Evolutionary conservation across 2,329 filamentous ascomycete genomes (phyloP).

Genomic region (Pezicula neosporulosa): DNA sequence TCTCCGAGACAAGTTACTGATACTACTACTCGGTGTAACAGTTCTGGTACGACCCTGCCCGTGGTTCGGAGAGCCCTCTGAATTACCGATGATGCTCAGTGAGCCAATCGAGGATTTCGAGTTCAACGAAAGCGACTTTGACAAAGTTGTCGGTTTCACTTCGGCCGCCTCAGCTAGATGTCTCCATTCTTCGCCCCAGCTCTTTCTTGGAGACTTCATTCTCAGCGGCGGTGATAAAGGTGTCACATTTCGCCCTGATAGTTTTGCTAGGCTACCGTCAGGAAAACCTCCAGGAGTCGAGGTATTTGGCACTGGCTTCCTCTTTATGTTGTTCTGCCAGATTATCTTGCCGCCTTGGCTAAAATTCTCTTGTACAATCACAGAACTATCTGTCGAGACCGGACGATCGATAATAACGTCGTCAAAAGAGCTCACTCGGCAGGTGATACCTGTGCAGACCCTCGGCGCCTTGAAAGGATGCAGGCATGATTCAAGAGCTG

Average conservation of each 20-base stretch:
- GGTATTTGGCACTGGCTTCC: conserved; percentile 13
- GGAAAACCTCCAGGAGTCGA: conserved; percentile 3
- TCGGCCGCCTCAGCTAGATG: conserved; percentile 11
- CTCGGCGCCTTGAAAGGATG: conserved; percentile 18
- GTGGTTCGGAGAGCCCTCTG: conserved; percentile 7
- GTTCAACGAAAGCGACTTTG: conserved; percentile 16
- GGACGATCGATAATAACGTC: conserved; percentile 16
- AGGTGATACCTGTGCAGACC: conserved; percentile 7
- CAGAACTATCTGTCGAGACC: conserved; percentile 2
- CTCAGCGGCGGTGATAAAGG: conserved; percentile 5
- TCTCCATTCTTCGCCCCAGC: conserved; percentile 19
- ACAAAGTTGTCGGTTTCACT: not conserved
- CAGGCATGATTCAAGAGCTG: conserved; percentile 21
- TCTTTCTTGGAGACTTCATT: conserved; percentile 1
- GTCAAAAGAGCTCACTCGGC: conserved; percentile 12
- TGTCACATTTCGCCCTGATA: conserved; percentile 10
- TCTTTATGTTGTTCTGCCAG: conserved; percentile 6
- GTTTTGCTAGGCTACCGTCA: not conserved
- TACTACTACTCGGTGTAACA: conserved; percentile 24
- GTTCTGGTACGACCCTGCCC: conserved; percentile 7
- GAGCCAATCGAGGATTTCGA: conserved; percentile 14
- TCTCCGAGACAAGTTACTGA: conserved; percentile 19
- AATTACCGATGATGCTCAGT: conserved; percentile 9
- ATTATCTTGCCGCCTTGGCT: not conserved
- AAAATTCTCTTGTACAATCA: conserved; percentile 1